A percentile compares a stretch with the other conserved stretches of the same genome.
Conservation (phyloP, 495 filamentous ascomycete genomes). For the Penicillium crystallinum region DNA sequence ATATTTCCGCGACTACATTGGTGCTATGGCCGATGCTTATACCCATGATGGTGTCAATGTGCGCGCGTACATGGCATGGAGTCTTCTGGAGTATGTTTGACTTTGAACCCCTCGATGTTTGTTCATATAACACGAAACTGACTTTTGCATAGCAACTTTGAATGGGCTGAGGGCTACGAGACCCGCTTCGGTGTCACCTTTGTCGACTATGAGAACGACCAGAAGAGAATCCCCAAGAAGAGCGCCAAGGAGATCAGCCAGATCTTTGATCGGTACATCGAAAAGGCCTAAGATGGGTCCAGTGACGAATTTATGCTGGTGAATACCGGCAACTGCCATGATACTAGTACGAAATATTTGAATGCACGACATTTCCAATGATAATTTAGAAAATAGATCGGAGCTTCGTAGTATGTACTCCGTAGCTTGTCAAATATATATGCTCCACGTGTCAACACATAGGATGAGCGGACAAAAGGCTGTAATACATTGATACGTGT, state of each 20-base stretch:
- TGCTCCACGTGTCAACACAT: too few relatives aligned
- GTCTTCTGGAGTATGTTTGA: constrained; percentile 60
- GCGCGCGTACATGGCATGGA: constrained; percentile 73
- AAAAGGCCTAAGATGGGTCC: constrained; percentile 20
- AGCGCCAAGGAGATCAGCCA: constrained; percentile 61
- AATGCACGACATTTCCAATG: too few relatives aligned
- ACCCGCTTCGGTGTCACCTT: constrained; percentile 76
- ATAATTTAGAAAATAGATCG: too few relatives aligned
- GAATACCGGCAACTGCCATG: background rate
- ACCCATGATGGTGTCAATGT: constrained; percentile 66
- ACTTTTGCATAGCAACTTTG: constrained; percentile 43
- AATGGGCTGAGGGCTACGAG: constrained; percentile 74
- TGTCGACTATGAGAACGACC: constrained; percentile 68
- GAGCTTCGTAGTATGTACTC: too few relatives aligned
- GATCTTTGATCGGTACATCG: constrained; percentile 51
- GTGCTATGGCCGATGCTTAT: constrained; percentile 63
- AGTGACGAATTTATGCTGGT: background rate
- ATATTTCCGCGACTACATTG: constrained; percentile 70
- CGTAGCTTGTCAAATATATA: too few relatives aligned
- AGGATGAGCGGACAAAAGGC: too few relatives aligned
- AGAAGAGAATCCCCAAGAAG: constrained; percentile 75
- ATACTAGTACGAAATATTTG: background rate
- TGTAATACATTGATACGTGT: too few relatives aligned
- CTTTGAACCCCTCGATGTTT: background rate
- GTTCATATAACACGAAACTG: background rate